Base-by-base conservation (phyloP, 23 red algal genomes). In the Pyropia yezoensis region DNA sequence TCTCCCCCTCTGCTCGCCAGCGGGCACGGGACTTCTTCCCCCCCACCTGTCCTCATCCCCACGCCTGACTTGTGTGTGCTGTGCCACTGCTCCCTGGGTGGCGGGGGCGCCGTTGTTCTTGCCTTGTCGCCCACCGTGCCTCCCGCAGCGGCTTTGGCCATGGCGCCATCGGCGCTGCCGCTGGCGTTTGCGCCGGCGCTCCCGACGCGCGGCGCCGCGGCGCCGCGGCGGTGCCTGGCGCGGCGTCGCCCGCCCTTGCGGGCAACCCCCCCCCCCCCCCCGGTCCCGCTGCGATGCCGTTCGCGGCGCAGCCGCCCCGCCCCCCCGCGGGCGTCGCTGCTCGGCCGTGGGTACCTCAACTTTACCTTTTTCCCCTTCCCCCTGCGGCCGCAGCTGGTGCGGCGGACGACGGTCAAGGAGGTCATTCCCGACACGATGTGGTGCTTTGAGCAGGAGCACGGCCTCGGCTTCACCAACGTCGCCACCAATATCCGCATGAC, bases 361-460 rank as follows among this genome's bases (percentile, higher is more conserved):
- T 45, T 66, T 12, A 66, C 63, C 26, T 20, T 20, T 7, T 66
- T 66, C 12, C 63, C 63, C 4, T 66, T 66, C 47, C 63, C 63
- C 20, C 63, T 66, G 63, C 33, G 63, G 20, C 63, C 63, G 32
- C 21, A 21, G n/a, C 26, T 66, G 21, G 26, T 23, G 63, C 18
- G 63, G 3, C 18, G 47, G 47, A 66, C 63, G 26, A 66, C 26
- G 6, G 7, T 20, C 4, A 66, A 45, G 63, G 63, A 66, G 47
- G 16, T 66, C 6, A 33, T 66, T 0, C 63, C 63, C 18, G 63
- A 26, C 32, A 49, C 63, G 19, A 33, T 66, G 6, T 66, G 63
- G 63, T 23, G 20, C 18, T 66, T 66, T 26, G 63, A 66, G 14
- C 63, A 66, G 63, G 63, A 66, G 63, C 63, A 66, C 32, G 63